Base-by-base conservation (phyloP, 345 rosid genomes). In the Aegle marmelos region DNA sequence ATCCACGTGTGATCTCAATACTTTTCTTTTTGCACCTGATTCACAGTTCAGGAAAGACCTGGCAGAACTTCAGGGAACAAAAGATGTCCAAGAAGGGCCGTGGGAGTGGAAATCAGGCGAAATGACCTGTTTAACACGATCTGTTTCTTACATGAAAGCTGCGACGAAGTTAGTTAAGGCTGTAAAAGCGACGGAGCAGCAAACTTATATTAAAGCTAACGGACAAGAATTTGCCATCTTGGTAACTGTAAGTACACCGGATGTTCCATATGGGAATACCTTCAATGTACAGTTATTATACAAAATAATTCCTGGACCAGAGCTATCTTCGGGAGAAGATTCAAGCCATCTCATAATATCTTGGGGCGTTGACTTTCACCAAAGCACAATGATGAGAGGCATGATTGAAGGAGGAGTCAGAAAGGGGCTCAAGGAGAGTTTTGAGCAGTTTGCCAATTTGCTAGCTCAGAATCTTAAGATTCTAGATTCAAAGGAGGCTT, bases 381-480 rank as follows among this genome's bases (percentile, higher is more conserved):
- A 90, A n/a, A 88, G 76, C 85, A 87, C 91, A 57, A 81, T 92
- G 85, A 91, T 95, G 94, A 92, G 82, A 86, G 87, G 92, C 72
- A 89, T 95, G 96, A 93, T 93, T 78, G 94, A 91, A 89, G 91
- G 92, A 67, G 99, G 98, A 64, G 94, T 79, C 72, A 88, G 82
- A 85, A 93, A 92, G 85, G 98, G 99, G 31, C 73, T 95, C 60
- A 90, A 82, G 75, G 94, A 91, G 63, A 89, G 92, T 83, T 95
- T 93, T 81, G 91, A 86, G n/a, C 85, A 87, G 70, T 93, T 91
- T 80, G 39, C 88, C 45, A 74, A 77, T 76, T 80, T 95, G 66
- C 76, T 95, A 76, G 86, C 88, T 53, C 88, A 84, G 82, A 86
- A 77, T 80, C 84, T 85, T 73, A 88, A 86, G 83, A 80, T 74